Evolutionary conservation across 1,284 basidiomycete genomes (phyloP).

Genomic region (Xerocomus nothofagi): DNA sequence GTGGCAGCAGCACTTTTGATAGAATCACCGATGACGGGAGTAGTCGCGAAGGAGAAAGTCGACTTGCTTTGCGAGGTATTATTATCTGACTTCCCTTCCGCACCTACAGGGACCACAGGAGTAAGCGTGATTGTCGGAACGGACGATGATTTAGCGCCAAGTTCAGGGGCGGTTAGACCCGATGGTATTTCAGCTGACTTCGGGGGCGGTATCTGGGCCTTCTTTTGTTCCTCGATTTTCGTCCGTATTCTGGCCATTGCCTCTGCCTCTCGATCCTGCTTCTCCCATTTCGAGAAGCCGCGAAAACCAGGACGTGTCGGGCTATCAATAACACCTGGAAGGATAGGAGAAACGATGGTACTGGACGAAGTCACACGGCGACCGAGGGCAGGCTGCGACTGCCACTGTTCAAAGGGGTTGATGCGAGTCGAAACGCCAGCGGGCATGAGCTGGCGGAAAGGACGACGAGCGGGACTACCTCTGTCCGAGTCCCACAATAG

Average conservation of each 20-base stretch:
- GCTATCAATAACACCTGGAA: slow-evolving; percentile 46
- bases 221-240: slow-evolving; percentile 45
- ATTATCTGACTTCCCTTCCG: slow-evolving; percentile 7
- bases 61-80: slow-evolving; percentile 16
- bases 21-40: slow-evolving; percentile 8
- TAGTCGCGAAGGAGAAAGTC: slow-evolving; percentile 16
- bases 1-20: slow-evolving; percentile 11
- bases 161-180: slow-evolving; percentile 27
- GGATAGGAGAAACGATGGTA: slow-evolving; percentile 21
- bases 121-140: slow-evolving; percentile 35
- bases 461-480: slow-evolving; percentile 37
- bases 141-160: slow-evolving; percentile 19
- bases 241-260: slow-evolving; percentile 68
- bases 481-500: slow-evolving; percentile 48
- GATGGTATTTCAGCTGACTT: slow-evolving; percentile 17
- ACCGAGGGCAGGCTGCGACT: slow-evolving; percentile 28
- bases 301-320: slow-evolving; percentile 51
- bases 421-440: slow-evolving; percentile 40
- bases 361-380: slow-evolving; percentile 43
- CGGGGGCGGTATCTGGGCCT: slow-evolving; percentile 22
- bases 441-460: slow-evolving; percentile 47
- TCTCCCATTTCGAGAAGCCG: slow-evolving; percentile 76
- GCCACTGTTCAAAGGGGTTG: slow-evolving; percentile 40
- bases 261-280: slow-evolving; percentile 74
- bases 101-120: slow-evolving; percentile 18